Conservation (phyloP, 208 protist species). For the Trypanosoma melophagium region DNA sequence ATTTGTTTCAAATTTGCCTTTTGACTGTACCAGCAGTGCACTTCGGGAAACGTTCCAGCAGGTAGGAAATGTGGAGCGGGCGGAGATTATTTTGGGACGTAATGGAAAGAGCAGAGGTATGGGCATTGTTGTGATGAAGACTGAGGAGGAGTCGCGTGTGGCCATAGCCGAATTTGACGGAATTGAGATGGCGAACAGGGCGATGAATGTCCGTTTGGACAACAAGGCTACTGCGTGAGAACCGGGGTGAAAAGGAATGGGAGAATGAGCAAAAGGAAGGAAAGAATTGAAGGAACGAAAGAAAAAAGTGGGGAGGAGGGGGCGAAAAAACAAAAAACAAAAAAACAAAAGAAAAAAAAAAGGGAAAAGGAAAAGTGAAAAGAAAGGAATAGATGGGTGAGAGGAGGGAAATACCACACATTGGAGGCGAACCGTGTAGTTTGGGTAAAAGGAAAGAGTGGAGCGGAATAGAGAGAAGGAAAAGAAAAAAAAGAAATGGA, state of each 20-base stretch:
- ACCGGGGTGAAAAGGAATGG: not conserved
- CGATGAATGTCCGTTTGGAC: slow-evolving; percentile 82
- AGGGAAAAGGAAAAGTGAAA: not conserved
- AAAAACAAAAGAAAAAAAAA: slow-evolving; percentile 8
- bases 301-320: not conserved
- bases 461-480: slow-evolving; percentile 3
- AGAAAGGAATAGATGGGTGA: not conserved
- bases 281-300: slow-evolving; percentile 1
- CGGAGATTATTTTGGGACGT: slow-evolving; percentile 67
- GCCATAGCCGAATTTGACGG: slow-evolving; percentile 85
- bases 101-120: slow-evolving; percentile 76
- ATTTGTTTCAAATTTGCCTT: slow-evolving; percentile 84
- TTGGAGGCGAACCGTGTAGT: not conserved
- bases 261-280: not conserved
- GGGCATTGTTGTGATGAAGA: slow-evolving; percentile 80
- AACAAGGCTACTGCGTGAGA: slow-evolving; percentile 40
- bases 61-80: slow-evolving; percentile 73
- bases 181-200: slow-evolving; percentile 79
- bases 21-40: slow-evolving; percentile 68
- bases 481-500: not conserved
- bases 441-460: not conserved
- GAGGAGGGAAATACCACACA: not conserved
- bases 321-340: not conserved
- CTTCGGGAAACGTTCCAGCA: slow-evolving; percentile 83
- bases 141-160: slow-evolving; percentile 56